phyloP scores from a whole-genome alignment of 2,329 filamentous ascomycete species.

The Parastagonospora nodorum region DNA sequence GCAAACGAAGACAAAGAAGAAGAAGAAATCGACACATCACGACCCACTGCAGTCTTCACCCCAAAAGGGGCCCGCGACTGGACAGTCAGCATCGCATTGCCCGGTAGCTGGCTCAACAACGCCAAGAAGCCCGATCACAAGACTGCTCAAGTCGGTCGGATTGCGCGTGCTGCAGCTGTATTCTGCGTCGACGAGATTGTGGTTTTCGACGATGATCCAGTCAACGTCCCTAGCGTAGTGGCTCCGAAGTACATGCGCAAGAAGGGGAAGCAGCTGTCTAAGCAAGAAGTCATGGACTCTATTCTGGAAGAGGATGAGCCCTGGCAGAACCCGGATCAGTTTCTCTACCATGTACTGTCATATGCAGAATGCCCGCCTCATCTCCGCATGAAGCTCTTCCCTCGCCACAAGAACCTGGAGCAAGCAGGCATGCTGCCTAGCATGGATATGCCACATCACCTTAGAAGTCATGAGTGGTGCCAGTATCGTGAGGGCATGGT shows the following conservation, averaged over 20 bases:
- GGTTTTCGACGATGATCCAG: slow-evolving; percentile 74
- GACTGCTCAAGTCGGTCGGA: slow-evolving; percentile 72
- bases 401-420: slow-evolving; percentile 76
- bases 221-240: slow-evolving; percentile 28
- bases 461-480: slow-evolving; percentile 76
- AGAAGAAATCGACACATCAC: slow-evolving; percentile 59
- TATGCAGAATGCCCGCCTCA: slow-evolving; percentile 87
- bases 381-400: slow-evolving; percentile 76
- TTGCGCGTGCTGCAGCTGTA: slow-evolving; percentile 80
- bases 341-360: slow-evolving; percentile 76
- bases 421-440: slow-evolving; percentile 75
- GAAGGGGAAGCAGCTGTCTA: slow-evolving; percentile 53
- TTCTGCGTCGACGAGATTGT: slow-evolving; percentile 86
- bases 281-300: slow-evolving; percentile 48
- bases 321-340: slow-evolving; percentile 76
- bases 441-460: slow-evolving; percentile 84
- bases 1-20: slow-evolving; percentile 11
- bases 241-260: slow-evolving; percentile 23
- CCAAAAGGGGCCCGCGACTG: slow-evolving; percentile 68
- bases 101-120: slow-evolving; percentile 71
- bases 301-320: slow-evolving; percentile 53
- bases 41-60: slow-evolving; percentile 71
- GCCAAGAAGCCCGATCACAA: slow-evolving; percentile 76
- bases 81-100: slow-evolving; percentile 78
- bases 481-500: slow-evolving; percentile 80